Base-by-base conservation (phyloP, 1,284 basidiomycete genomes). In the Mycosarcoma maydis region DNA sequence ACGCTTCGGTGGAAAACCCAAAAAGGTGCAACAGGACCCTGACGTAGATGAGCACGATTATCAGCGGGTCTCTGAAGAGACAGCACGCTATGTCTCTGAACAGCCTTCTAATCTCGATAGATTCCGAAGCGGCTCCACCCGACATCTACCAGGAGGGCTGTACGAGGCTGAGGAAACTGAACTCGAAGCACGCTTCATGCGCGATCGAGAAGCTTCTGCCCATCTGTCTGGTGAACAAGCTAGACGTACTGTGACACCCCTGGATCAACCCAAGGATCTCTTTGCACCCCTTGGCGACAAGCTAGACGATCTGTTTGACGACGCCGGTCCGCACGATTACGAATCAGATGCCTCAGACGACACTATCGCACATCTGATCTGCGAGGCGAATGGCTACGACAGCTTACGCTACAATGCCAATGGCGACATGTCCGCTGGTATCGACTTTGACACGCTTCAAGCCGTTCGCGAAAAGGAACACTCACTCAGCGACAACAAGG, bases 281-380 rank as follows among this genome's bases (percentile, higher is more conserved):
- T 39, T 46, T n/a, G 45, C 40, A 7, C 20, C 36, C 10, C 32
- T 19, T n/a, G 27, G 20, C 6, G 29, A 48, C 36, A 19, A 38
- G 4, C 23, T 42, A 3, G 55, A 54, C 4, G 51, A 58, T 5
- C 4, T 37, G 8, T 36, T 55, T 2, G 13, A 43, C 11, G 57
- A 47, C 2, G 45, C 32, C 13, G 27, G 42, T 10, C 44, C 37
- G 9, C 50, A 41, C 13, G 50, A 52, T 3, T 65, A 57, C 26
- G 64, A 72, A 22, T 67, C 69, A 19, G 64, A 62, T 34, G 58
- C 51, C 13, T 72, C 69, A 11, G 62, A 67, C 53, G 64, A 72
- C 19, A 62, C 69, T 13, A 50, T 72, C 10, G 51, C 50, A 0
- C 62, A 67, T n/a, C 29, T 67, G 13, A 55, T 67, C 13, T 52